A percentile compares a stretch with the other conserved stretches of the same genome.
These are phyloP conservation scores for Lophiotrema nucula DNA, from an alignment of 495 filamentous ascomycete genomes.

Conservation along the genomic window DNA sequence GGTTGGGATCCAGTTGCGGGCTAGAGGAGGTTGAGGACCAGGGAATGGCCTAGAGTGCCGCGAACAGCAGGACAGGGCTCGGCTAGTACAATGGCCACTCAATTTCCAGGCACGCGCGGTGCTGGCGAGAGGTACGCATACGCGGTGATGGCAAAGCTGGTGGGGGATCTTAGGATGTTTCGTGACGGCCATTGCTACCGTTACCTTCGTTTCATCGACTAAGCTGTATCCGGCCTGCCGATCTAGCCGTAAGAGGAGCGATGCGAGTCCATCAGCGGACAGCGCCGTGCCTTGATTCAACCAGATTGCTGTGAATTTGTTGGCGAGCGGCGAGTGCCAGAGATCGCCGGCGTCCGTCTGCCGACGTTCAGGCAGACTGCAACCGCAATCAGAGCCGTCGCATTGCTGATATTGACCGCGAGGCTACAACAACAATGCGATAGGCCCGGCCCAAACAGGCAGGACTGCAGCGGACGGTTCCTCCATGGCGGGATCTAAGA, in stretches of 20 bases:
- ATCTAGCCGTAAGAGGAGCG: conserved; percentile 9
- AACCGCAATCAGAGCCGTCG: conserved; percentile 30
- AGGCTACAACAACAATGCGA: too few species aligned
- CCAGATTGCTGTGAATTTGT: conserved; percentile 22
- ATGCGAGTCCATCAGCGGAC: conserved; percentile 7
- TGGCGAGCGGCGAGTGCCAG: neutral
- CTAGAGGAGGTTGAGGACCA: neutral
- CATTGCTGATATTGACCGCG: conserved; percentile 13
- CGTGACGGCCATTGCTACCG: conserved; percentile 27
- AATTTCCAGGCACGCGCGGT: conserved; percentile 23
- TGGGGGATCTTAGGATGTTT: conserved; percentile 18
- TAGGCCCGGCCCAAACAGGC: too few species aligned
- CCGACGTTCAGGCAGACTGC: neutral
- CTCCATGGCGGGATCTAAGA: too few species aligned
- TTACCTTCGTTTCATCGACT: conserved; percentile 18
- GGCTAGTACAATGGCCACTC: neutral
- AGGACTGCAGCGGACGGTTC: too few species aligned
- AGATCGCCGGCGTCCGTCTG: neutral
- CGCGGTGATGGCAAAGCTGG: conserved; percentile 5
- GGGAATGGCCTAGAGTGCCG: too few species aligned
- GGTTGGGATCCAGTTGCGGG: neutral
- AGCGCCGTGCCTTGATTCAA: conserved; percentile 13
- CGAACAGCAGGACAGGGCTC: too few species aligned
- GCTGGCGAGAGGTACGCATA: too few species aligned
- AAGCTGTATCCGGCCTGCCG: conserved; percentile 6